Evolutionary conservation across 202 grass and related monocot genomes (phyloP).

Genomic region (Panicum hallii): DNA sequence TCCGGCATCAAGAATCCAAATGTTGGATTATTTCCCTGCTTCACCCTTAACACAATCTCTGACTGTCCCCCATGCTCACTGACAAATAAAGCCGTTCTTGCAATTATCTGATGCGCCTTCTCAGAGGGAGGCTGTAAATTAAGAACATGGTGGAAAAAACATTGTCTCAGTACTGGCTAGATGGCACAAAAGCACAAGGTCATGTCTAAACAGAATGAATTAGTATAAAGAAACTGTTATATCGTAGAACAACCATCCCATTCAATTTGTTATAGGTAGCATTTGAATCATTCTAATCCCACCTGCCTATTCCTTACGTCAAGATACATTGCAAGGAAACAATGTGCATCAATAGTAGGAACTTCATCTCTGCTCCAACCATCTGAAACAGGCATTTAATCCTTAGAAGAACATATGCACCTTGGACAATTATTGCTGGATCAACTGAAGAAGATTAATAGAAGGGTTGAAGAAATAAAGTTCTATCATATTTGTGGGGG

Average conservation of each 20-base stretch:
- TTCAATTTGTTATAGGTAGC: conserved; percentile 64
- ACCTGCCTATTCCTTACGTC: conserved; percentile 93
- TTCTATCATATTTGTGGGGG: conserved; percentile 43
- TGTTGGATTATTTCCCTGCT: conserved; percentile 85
- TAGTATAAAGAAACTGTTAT: conserved; percentile 31
- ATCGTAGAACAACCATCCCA: conserved; percentile 47
- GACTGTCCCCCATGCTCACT: conserved; percentile 83
- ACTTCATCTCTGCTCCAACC: conserved; percentile 98
- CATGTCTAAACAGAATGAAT: conserved; percentile 37
- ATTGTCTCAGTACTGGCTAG: conserved; percentile 48
- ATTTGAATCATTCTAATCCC: conserved; percentile 88
- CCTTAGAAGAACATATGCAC: conserved; percentile 86
- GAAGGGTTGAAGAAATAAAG: conserved; percentile 40
- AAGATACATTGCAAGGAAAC: conserved; percentile 86
- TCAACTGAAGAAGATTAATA: conserved; percentile 71
- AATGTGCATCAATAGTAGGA: conserved; percentile 81
- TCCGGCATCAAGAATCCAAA: conserved; percentile 93
- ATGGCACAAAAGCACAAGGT: conserved; percentile 40
- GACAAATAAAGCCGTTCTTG: conserved; percentile 90
- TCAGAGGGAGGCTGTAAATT: conserved; percentile 80
- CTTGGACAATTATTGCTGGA: conserved; percentile 68
- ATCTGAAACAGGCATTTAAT: conserved; percentile 93
- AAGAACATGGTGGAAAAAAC: conserved; percentile 18
- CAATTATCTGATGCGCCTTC: conserved; percentile 91
- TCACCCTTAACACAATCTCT: conserved; percentile 93